A percentile compares a stretch with the other conserved stretches of the same genome.
These are phyloP conservation scores for Fusarium ambrosium DNA, from an alignment of 2,329 filamentous ascomycete species.

Conservation along the genomic window DNA sequence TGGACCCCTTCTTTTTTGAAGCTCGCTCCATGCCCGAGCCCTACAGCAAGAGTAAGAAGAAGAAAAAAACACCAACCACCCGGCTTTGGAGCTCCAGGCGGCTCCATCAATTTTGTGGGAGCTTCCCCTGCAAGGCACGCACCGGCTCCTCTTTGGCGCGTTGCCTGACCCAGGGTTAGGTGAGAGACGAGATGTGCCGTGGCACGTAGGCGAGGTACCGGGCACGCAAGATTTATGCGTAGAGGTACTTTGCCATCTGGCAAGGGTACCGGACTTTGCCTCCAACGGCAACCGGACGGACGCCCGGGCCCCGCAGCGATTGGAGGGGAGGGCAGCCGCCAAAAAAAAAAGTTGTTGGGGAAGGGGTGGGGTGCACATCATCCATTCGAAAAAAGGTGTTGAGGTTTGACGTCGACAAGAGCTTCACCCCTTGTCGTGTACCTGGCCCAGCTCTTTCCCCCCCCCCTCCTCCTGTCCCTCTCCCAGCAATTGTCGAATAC, in stretches of 20 bases:
- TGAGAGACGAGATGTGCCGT: conserved; percentile 23
- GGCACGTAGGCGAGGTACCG: conserved; percentile 13
- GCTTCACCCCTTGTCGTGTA: conserved; percentile 5
- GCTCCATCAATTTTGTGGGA: conserved; percentile 28
- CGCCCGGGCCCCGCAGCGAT: too few relatives aligned
- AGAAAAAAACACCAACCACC: conserved; percentile 20
- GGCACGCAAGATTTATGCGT: fast-evolving
- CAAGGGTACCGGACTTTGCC: conserved; percentile 3
- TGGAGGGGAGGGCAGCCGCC: conserved; percentile 15
- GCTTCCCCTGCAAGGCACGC: conserved; percentile 41
- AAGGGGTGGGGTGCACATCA: conserved; percentile 42
- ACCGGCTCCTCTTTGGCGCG: conserved; percentile 27
- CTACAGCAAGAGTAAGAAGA: not conserved
- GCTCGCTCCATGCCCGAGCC: conserved; percentile 9
- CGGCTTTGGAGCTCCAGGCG: conserved; percentile 19
- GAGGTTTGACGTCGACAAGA: conserved; percentile 41
- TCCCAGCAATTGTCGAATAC: conserved; percentile 42
- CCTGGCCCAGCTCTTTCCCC: conserved; percentile 10
- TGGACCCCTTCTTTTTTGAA: conserved; percentile 19
- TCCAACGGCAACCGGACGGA: too few relatives aligned
- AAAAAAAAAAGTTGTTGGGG: conserved; percentile 51
- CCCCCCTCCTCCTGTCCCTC: not conserved
- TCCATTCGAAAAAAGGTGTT: conserved; percentile 39
- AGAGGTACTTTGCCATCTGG: conserved; percentile 14
- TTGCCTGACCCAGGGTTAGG: conserved; percentile 29